Percentiles rank a stretch among this genome's conserved stretches.
Conservation (phyloP, 2,329 filamentous ascomycete genomes). For the Colletotrichum zoysiae region DNA sequence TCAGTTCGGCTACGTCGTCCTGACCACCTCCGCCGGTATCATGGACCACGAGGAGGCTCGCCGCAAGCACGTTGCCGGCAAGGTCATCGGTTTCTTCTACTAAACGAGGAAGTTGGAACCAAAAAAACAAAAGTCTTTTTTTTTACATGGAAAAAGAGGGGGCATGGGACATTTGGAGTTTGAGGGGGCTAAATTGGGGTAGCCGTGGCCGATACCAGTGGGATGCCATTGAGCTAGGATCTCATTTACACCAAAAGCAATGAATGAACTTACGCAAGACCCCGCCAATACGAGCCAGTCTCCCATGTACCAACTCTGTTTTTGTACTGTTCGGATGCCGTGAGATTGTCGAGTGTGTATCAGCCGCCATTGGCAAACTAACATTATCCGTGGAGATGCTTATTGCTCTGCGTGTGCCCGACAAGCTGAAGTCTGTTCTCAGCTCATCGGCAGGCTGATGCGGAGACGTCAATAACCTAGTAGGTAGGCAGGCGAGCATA, state of each 20-base stretch:
- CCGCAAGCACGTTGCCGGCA: slow-evolving; percentile 88
- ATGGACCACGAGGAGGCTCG: slow-evolving; percentile 99
- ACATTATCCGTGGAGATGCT: background rate
- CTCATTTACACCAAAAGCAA: slow-evolving; percentile 52
- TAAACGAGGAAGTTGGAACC: slow-evolving; percentile 60
- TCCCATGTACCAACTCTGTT: slow-evolving; percentile 17
- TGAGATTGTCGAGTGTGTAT: background rate
- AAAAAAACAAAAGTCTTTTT: slow-evolving; percentile 37
- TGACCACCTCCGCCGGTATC: slow-evolving; percentile 83
- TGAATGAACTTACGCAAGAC: slow-evolving; percentile 49
- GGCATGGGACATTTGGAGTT: slow-evolving; percentile 55
- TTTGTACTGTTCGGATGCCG: background rate
- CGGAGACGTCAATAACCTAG: background rate
- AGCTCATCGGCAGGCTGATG: background rate
- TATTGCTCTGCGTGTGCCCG: background rate
- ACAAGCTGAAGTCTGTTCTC: background rate
- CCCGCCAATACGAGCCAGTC: slow-evolving; percentile 37
- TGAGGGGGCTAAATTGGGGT: slow-evolving; percentile 47
- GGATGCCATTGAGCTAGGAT: slow-evolving; percentile 49
- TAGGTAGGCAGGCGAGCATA: background rate
- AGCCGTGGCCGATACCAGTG: slow-evolving; percentile 54
- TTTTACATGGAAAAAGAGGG: slow-evolving; percentile 45
- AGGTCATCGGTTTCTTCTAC: slow-evolving; percentile 99
- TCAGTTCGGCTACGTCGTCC: slow-evolving; percentile 99
- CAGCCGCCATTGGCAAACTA: background rate